Percentiles rank a stretch among this genome's conserved stretches.
Conservation (phyloP, 352 stramenopile genomes). For the Phytophthora cactorum region DNA sequence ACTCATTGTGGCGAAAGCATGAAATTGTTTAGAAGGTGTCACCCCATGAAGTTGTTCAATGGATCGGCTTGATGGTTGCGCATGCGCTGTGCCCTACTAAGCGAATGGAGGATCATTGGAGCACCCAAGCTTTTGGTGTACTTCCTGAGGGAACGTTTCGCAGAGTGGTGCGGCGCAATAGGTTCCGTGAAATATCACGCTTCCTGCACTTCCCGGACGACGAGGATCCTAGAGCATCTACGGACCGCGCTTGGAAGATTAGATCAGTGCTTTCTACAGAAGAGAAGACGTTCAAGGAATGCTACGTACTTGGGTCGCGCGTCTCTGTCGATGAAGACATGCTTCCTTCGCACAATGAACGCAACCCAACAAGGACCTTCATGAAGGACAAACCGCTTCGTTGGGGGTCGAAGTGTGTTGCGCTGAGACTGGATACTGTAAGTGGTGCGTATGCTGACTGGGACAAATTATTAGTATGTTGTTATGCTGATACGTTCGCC, state of each 20-base stretch:
- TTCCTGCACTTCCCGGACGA: conserved; percentile 1
- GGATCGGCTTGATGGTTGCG: conserved; percentile 3
- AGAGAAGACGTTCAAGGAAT: neutral
- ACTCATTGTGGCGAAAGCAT: neutral
- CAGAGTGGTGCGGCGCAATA: neutral
- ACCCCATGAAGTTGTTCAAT: too few relatives aligned
- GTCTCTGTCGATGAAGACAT: conserved; percentile 19
- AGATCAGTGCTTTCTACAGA: neutral
- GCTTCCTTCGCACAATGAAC: neutral
- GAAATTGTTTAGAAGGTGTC: neutral
- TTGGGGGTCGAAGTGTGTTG: too few relatives aligned
- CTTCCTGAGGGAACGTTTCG: neutral
- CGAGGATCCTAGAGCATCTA: neutral
- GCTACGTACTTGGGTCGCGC: neutral
- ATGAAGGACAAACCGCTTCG: too few relatives aligned
- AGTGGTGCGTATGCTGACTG: neutral
- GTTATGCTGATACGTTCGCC: neutral
- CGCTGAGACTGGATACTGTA: neutral
- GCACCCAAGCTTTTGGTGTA: neutral
- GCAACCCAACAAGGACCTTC: neutral
- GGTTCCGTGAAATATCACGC: neutral
- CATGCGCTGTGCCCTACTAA: neutral
- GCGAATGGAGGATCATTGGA: neutral
- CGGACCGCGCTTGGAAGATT: conserved; percentile 19
- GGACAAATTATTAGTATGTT: neutral